Percentiles rank a stretch among this genome's conserved stretches.
These are phyloP conservation scores for Neurospora discreta DNA, from an alignment of 495 filamentous ascomycete species.

Conservation along the genomic window DNA sequence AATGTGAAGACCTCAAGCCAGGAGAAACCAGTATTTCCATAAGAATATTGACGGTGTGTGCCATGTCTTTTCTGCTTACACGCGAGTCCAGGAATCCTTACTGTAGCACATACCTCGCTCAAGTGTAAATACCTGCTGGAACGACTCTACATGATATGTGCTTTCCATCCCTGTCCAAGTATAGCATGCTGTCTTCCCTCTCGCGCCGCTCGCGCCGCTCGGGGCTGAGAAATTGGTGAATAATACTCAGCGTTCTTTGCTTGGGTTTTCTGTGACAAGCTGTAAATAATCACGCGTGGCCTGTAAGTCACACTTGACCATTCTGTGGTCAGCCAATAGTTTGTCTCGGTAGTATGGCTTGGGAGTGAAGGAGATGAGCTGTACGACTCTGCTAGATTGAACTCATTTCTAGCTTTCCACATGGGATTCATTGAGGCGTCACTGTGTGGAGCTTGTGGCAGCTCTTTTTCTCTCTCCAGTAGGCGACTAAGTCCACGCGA, in stretches of 20 bases:
- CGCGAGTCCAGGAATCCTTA: not conserved
- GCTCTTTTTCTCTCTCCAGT: not conserved
- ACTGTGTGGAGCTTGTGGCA: not conserved
- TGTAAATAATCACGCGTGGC: not conserved
- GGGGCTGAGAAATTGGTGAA: not conserved
- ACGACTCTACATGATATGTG: not conserved
- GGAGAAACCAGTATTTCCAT: not conserved
- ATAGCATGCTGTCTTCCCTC: not conserved
- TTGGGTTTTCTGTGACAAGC: not conserved
- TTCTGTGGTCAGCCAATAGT: not conserved
- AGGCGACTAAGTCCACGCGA: not conserved
- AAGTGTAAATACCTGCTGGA: not conserved
- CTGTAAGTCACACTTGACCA: not conserved
- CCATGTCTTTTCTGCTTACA: not conserved
- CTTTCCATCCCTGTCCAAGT: not conserved
- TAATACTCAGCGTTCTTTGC: not conserved
- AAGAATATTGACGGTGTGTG: not conserved
- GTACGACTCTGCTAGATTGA: not conserved
- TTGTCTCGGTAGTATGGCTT: not conserved
- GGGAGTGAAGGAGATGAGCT: not conserved
- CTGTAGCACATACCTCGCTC: not conserved
- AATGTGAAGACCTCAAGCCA: not conserved
- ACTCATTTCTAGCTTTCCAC: not conserved
- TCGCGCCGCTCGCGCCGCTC: not conserved
- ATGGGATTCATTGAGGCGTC: not conserved